Evolutionary conservation across 2,329 filamentous ascomycete genomes (phyloP).

Genomic region (Fusarium mundagurra): DNA sequence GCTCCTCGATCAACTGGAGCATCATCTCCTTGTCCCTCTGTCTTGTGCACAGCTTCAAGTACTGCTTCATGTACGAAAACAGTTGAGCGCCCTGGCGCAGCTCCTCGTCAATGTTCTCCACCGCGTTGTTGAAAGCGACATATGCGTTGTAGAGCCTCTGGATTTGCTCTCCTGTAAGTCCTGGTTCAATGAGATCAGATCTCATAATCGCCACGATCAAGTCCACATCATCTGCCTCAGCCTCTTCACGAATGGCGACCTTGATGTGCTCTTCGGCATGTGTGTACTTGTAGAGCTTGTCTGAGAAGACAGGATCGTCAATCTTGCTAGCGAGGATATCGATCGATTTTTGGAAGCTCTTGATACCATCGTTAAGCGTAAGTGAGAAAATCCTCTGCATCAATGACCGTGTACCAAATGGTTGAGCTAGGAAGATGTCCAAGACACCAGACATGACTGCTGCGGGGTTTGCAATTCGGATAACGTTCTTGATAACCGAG

Average conservation of each 20-base stretch:
- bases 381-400: conserved; percentile 95
- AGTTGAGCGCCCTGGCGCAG: conserved; percentile 89
- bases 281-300: conserved; percentile 84
- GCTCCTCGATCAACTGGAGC: conserved; percentile 93
- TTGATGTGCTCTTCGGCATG: conserved; percentile 81
- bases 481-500: conserved; percentile 93
- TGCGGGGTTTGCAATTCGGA: conserved; percentile 93
- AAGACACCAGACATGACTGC: conserved; percentile 96
- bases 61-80: conserved; percentile 94
- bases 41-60: conserved; percentile 89
- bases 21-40: conserved; percentile 98
- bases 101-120: conserved; percentile 90
- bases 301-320: conserved; percentile 79
- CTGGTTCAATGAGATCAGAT: conserved; percentile 78
- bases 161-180: conserved; percentile 78
- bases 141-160: conserved; percentile 92
- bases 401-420: conserved; percentile 88
- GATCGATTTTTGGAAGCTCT: conserved; percentile 85
- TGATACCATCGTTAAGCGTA: conserved; percentile 90
- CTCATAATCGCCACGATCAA: conserved; percentile 85
- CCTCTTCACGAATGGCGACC: conserved; percentile 76
- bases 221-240: conserved; percentile 78
- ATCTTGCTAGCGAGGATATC: conserved; percentile 81
- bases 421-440: conserved; percentile 94
- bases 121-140: conserved; percentile 93